Evolutionary conservation across 257 asterid species (phyloP).

Genomic region (Ophiorrhiza pumila): DNA sequence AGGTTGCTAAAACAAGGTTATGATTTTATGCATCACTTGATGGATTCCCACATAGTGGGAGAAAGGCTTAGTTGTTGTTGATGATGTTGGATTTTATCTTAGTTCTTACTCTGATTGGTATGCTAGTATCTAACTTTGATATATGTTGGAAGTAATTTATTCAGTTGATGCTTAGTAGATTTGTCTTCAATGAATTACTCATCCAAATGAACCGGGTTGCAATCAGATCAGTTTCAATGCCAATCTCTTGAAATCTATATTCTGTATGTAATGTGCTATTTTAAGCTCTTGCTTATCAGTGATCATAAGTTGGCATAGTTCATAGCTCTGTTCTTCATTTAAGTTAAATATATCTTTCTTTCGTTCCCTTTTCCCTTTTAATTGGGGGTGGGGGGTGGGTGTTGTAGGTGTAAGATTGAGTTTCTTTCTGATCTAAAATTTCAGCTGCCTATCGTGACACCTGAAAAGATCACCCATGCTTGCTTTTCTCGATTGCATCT

Average conservation of each 20-base stretch:
- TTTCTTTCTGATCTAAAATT: background rate
- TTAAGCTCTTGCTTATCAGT: background rate
- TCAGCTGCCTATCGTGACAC: background rate
- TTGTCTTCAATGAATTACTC: background rate
- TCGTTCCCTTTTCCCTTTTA: background rate
- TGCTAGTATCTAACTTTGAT: background rate
- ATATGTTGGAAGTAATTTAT: background rate
- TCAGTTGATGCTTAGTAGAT: background rate
- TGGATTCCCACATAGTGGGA: too few species aligned
- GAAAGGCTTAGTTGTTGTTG: too few species aligned
- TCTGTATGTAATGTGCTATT: background rate
- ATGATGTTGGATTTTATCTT: too few species aligned
- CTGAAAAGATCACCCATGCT: background rate
- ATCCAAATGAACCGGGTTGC: background rate
- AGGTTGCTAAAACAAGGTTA: background rate
- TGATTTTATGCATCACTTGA: background rate
- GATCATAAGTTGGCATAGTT: background rate
- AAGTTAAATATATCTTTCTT: too few species aligned
- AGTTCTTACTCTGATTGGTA: background rate
- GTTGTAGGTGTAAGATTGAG: background rate
- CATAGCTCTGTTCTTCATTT: too few species aligned
- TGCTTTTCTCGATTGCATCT: conserved; percentile 22
- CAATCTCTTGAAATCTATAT: background rate
- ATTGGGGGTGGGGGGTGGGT: background rate
- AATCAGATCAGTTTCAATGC: background rate